These are phyloP conservation scores for Antarctomyces pellizariae DNA, from an alignment of 495 filamentous ascomycete species.

Conservation along the genomic window DNA sequence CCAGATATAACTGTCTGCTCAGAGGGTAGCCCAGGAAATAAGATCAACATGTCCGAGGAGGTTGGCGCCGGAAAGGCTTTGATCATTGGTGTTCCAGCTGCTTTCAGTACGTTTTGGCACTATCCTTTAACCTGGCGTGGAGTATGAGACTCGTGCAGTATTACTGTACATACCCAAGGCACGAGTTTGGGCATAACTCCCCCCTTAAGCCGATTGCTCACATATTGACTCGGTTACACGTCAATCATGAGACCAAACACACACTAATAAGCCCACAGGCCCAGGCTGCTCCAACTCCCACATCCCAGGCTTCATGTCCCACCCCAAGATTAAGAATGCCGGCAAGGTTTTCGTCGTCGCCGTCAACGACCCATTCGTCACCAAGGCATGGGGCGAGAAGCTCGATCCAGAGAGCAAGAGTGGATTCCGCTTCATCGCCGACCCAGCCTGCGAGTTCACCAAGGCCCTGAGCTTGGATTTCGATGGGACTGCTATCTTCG, in stretches of 20 bases:
- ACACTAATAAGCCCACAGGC: too few relatives aligned
- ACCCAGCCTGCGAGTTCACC: constrained; percentile 66
- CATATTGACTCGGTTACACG: too few relatives aligned
- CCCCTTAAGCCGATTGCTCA: too few relatives aligned
- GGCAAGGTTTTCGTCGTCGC: constrained; percentile 68
- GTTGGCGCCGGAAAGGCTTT: constrained; percentile 42
- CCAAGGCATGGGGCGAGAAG: constrained; percentile 61
- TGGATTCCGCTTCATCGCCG: constrained; percentile 80
- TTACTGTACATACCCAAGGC: too few relatives aligned
- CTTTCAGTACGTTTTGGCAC: constrained; percentile 52
- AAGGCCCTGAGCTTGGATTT: constrained; percentile 67
- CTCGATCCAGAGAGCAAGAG: constrained; percentile 48
- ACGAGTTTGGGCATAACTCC: too few relatives aligned
- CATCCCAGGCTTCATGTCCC: constrained; percentile 61
- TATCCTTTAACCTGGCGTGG: too few relatives aligned
- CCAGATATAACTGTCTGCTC: constrained; percentile 35
- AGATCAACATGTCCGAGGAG: constrained; percentile 63
- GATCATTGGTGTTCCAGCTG: constrained; percentile 78
- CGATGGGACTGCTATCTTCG: constrained; percentile 66
- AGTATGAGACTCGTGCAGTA: too few relatives aligned
- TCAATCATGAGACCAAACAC: too few relatives aligned
- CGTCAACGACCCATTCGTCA: constrained; percentile 93
- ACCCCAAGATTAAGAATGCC: constrained; percentile 44
- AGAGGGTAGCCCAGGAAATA: constrained; percentile 50
- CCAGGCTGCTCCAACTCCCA: constrained; percentile 61